Evolutionary conservation across 179 eudicot genomes (phyloP).

Genomic region (Spinacia oleracea): DNA sequence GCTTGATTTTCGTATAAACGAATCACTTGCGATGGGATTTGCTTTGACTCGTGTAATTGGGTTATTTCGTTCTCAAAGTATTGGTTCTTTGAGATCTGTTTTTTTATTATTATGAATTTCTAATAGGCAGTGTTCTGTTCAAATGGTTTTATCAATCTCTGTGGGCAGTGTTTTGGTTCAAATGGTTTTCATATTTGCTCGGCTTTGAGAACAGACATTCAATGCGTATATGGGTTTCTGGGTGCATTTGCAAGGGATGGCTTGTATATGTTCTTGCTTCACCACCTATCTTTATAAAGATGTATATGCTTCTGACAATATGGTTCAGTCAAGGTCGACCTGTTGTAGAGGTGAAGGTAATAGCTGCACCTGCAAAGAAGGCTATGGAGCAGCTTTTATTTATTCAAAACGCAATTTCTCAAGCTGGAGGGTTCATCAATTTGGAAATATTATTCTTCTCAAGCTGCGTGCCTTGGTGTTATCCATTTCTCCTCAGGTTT

Average conservation of each 20-base stretch:
- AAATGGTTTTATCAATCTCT: too few relatives aligned
- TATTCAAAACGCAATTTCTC: conserved; percentile 79
- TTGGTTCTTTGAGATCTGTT: too few relatives aligned
- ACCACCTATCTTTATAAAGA: conserved; percentile 45
- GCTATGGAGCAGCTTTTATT: conserved; percentile 92
- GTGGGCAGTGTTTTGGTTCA: too few relatives aligned
- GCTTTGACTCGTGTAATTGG: too few relatives aligned
- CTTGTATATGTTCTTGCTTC: conserved; percentile 47
- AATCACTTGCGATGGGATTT: too few relatives aligned
- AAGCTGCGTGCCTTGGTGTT: conserved; percentile 74
- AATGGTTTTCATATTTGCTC: too few relatives aligned
- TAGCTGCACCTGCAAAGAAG: conserved; percentile 77
- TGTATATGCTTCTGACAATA: conserved; percentile 63
- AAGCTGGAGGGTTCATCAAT: conserved; percentile 81
- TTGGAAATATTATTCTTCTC: conserved; percentile 72
- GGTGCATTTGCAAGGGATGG: conserved; percentile 77
- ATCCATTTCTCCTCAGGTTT: conserved; percentile 85
- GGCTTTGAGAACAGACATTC: too few relatives aligned
- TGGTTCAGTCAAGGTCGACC: conserved; percentile 47
- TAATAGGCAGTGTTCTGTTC: too few relatives aligned
- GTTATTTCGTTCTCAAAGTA: too few relatives aligned
- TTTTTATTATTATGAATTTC: too few relatives aligned
- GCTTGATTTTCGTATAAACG: too few relatives aligned
- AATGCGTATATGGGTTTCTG: too few relatives aligned
- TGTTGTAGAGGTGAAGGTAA: conserved; percentile 59